Conservation (phyloP, 1,284 basidiomycete species). For the Boletus calvinii region DNA sequence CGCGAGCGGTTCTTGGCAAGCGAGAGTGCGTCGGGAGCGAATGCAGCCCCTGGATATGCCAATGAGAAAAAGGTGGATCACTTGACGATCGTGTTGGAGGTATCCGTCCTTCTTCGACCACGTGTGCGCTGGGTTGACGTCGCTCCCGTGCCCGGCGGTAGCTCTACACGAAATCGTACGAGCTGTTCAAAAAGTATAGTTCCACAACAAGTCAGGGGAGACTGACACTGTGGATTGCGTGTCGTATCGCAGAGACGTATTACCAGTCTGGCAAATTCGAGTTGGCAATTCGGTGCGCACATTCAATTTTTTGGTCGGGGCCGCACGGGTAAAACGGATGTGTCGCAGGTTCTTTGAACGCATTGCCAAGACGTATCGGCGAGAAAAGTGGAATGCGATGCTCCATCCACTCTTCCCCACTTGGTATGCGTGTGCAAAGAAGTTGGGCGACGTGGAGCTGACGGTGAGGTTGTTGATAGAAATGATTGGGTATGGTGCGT, state of each 20-base stretch:
- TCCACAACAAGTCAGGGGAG: slow-evolving; percentile 56
- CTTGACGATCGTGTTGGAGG: slow-evolving; percentile 77
- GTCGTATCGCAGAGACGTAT: slow-evolving; percentile 83
- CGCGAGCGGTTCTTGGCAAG: slow-evolving; percentile 62
- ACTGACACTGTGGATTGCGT: slow-evolving; percentile 82
- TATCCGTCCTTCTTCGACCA: slow-evolving; percentile 24
- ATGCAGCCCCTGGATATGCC: slow-evolving; percentile 58
- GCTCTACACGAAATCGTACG: slow-evolving; percentile 90
- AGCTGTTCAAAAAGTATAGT: slow-evolving; percentile 79
- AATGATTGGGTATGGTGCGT: slow-evolving; percentile 72
- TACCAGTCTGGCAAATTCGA: slow-evolving; percentile 74
- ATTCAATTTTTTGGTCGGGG: not conserved
- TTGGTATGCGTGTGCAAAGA: slow-evolving; percentile 80
- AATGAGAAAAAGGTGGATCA: slow-evolving; percentile 93
- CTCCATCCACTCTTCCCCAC: slow-evolving; percentile 68
- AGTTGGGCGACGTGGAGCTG: slow-evolving; percentile 71
- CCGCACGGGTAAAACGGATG: not conserved
- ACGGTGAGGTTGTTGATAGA: slow-evolving; percentile 76
- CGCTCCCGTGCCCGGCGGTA: slow-evolving; percentile 30
- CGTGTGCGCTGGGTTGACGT: not conserved
- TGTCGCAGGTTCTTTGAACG: slow-evolving; percentile 78
- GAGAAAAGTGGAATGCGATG: slow-evolving; percentile 75
- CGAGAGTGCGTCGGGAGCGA: slow-evolving; percentile 38
- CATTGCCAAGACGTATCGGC: slow-evolving; percentile 81
- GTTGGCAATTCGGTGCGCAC: slow-evolving; percentile 70